Evolutionary conservation across 2,329 filamentous ascomycete species (phyloP).

Genomic region (Fusarium palustre): DNA sequence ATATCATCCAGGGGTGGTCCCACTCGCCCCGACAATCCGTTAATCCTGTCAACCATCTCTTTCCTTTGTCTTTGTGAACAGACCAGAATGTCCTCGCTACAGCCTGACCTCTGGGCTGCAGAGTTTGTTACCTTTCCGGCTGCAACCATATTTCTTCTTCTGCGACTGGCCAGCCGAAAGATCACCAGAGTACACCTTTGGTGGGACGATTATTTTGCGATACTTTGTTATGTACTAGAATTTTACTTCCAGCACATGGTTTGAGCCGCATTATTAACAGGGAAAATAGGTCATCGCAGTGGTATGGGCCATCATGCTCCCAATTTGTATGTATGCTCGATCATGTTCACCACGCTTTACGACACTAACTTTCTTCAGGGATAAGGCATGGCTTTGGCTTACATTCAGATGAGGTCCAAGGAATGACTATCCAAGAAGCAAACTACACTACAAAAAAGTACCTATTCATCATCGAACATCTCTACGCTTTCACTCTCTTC

Average conservation of each 20-base stretch:
- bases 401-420: slow-evolving; percentile 26
- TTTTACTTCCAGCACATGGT: rapidly evolving
- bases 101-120: slow-evolving; percentile 28
- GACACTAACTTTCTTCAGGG: slow-evolving; percentile 25
- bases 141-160: slow-evolving; percentile 32
- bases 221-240: slow-evolving; percentile 32
- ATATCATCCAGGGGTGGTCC: slow-evolving; percentile 7
- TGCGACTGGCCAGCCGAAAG: slow-evolving; percentile 36
- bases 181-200: slow-evolving; percentile 31
- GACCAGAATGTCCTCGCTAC: slow-evolving; percentile 22
- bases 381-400: slow-evolving; percentile 35
- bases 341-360: rapidly evolving
- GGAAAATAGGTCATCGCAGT: slow-evolving; percentile 21
- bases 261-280: background rate
- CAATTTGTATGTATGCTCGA: slow-evolving; percentile 27
- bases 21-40: background rate
- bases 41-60: background rate
- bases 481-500: slow-evolving; percentile 48
- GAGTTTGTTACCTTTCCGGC: slow-evolving; percentile 39
- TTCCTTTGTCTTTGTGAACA: background rate
- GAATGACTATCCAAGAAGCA: slow-evolving; percentile 16
- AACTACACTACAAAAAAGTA: slow-evolving; percentile 28
- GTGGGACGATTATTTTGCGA: slow-evolving; percentile 44
- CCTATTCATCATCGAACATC: slow-evolving; percentile 44
- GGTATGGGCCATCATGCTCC: slow-evolving; percentile 30